phyloP scores from a whole-genome alignment of 345 rosid genomes.

The Eucalyptus microcorys region DNA sequence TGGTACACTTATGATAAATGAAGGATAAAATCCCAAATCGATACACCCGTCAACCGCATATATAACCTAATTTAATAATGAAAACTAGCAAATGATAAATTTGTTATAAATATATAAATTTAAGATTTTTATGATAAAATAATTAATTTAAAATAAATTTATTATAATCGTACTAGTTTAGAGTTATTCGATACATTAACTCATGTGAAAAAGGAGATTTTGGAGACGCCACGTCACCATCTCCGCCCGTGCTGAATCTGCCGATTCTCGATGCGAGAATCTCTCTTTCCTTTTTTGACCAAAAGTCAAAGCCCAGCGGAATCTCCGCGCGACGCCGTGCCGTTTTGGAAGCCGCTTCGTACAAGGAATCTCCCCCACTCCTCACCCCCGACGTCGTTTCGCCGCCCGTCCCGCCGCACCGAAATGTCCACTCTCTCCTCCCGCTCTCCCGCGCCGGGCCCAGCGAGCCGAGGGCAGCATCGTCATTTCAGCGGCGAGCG shows the following conservation, averaged over 20 bases:
- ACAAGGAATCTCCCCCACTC: background rate
- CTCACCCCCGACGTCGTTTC: background rate
- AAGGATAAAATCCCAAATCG: rapidly evolving
- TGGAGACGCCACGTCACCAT: background rate
- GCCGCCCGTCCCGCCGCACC: background rate
- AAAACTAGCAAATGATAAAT: too few relatives aligned
- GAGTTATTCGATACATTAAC: too few relatives aligned
- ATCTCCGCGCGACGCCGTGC: background rate
- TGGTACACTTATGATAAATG: rapidly evolving
- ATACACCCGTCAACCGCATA: too few relatives aligned
- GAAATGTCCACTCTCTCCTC: background rate
- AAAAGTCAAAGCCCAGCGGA: background rate
- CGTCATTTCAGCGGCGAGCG: background rate
- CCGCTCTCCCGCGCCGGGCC: background rate
- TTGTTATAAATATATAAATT: rapidly evolving
- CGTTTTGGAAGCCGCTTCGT: background rate
- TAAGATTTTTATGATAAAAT: rapidly evolving
- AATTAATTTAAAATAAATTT: too few relatives aligned
- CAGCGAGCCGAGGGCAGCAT: background rate
- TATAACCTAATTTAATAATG: too few relatives aligned
- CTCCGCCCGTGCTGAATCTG: background rate
- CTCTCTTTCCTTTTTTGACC: background rate
- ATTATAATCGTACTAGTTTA: rapidly evolving
- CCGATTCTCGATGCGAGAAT: background rate
- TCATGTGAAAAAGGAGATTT: too few relatives aligned